A percentile compares a stretch with the other conserved stretches of the same genome.
Evolutionary conservation across 768 basidiomycete species (phyloP).

Genomic region (Leccinum subtestaceum): DNA sequence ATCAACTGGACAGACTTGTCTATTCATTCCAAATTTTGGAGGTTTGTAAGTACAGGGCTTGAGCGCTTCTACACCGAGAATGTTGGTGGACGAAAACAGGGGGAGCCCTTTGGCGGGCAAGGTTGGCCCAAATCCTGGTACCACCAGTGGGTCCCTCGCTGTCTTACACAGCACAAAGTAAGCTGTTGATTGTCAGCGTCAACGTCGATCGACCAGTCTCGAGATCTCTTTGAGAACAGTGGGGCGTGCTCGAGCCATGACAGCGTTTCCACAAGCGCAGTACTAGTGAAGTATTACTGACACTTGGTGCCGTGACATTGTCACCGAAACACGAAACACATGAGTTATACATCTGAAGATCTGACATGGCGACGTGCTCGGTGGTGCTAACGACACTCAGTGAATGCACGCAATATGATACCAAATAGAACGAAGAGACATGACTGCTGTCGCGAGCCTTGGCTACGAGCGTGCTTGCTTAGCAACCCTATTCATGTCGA

Average conservation of each 20-base stretch:
- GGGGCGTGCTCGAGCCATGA: not conserved
- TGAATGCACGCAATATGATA: not conserved
- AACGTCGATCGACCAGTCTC: not conserved
- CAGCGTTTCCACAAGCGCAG: not conserved
- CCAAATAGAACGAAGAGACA: no score
- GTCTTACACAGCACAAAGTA: not conserved
- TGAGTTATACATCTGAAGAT: no score
- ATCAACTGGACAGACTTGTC: no score
- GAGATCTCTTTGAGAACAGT: not conserved
- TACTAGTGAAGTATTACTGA: not conserved
- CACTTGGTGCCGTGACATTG: not conserved
- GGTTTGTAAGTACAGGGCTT: no score
- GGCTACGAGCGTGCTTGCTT: not conserved
- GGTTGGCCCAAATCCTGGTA: not conserved
- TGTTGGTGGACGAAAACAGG: no score
- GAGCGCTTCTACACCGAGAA: no score
- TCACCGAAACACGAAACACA: no score
- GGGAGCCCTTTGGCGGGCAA: no score
- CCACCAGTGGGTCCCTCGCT: not conserved
- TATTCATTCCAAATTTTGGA: no score
- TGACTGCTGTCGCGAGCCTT: not conserved
- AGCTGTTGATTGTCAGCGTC: not conserved
- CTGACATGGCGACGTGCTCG: not conserved
- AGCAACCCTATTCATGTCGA: not conserved
- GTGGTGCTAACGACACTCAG: no score